phyloP scores from a whole-genome alignment of 441 rosid genomes.

The Gossypium schwendimanii region DNA sequence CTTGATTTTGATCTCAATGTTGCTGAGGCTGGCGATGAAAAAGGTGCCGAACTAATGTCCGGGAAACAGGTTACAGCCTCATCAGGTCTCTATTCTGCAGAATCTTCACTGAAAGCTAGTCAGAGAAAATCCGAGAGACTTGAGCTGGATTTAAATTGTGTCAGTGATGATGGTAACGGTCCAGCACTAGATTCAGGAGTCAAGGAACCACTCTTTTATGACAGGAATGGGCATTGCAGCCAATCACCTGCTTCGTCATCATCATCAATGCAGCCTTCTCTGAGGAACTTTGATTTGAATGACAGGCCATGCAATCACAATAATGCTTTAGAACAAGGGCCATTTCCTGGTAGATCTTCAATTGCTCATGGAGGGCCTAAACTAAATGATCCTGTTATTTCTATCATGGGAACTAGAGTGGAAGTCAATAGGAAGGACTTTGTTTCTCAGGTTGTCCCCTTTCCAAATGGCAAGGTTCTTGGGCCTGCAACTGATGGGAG shows the following conservation, averaged over 20 bases:
- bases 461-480: slow-evolving; percentile 54
- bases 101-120: slow-evolving; percentile 56
- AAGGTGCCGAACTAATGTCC: slow-evolving; percentile 32
- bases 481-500: slow-evolving; percentile 45
- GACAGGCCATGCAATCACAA: slow-evolving; percentile 56
- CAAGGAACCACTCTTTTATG: slow-evolving; percentile 42
- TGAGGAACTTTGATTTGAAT: slow-evolving; percentile 85
- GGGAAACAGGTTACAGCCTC: slow-evolving; percentile 48
- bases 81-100: slow-evolving; percentile 49
- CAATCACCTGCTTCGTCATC: slow-evolving; percentile 76
- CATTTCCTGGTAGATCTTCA: slow-evolving; percentile 26
- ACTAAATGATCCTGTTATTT: slow-evolving; percentile 54
- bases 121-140: slow-evolving; percentile 60
- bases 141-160: slow-evolving; percentile 70
- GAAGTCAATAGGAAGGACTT: slow-evolving; percentile 46
- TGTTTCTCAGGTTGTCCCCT: slow-evolving; percentile 35
- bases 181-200: slow-evolving; percentile 42
- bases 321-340: slow-evolving; percentile 50
- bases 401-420: slow-evolving; percentile 75
- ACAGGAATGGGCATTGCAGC: slow-evolving; percentile 49
- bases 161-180: slow-evolving; percentile 60
- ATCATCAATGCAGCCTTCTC: slow-evolving; percentile 57
- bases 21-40: slow-evolving; percentile 70
- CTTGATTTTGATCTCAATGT: slow-evolving; percentile 87
- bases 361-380: slow-evolving; percentile 38